phyloP scores from a whole-genome alignment of 306 rosid genomes.

The Sindora glabra region DNA sequence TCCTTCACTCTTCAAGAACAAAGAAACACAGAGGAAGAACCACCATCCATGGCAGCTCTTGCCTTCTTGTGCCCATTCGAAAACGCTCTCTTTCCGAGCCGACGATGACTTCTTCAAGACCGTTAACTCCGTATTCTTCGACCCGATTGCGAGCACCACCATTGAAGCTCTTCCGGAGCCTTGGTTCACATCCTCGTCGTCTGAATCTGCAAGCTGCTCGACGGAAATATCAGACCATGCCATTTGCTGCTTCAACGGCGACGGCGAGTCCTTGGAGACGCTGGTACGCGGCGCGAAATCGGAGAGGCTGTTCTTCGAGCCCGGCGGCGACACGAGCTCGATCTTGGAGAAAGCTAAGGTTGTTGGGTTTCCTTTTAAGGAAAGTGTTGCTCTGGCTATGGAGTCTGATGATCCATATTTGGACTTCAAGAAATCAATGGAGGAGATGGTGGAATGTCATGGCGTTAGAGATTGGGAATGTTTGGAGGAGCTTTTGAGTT shows the following conservation, averaged over 20 bases:
- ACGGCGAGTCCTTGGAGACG: conserved; percentile 39
- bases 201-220: conserved; percentile 53
- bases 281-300: conserved; percentile 54
- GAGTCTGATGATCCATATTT: conserved; percentile 65
- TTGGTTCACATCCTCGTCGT: conserved; percentile 57
- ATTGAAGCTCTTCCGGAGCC: conserved; percentile 61
- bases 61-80: conserved; percentile 44
- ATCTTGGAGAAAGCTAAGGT: conserved; percentile 39
- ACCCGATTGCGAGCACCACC: conserved; percentile 2
- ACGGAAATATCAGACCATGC: conserved; percentile 56
- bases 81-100: conserved; percentile 54
- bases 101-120: conserved; percentile 45
- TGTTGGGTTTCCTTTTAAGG: conserved; percentile 31
- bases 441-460: conserved; percentile 75
- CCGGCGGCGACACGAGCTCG: conserved; percentile 50
- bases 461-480: conserved; percentile 69
- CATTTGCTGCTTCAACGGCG: neutral
- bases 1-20: conserved; percentile 39
- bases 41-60: conserved; percentile 38
- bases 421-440: conserved; percentile 76
- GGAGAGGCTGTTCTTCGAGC: conserved; percentile 72
- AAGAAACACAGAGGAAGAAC: conserved; percentile 5
- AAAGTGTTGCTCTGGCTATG: conserved; percentile 56
- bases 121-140: conserved; percentile 56
- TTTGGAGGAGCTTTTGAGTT: conserved; percentile 53